Percentiles rank a stretch among this genome's conserved stretches.
These are phyloP conservation scores for Balakata baccata DNA, from an alignment of 345 rosid genomes.

Conservation along the genomic window DNA sequence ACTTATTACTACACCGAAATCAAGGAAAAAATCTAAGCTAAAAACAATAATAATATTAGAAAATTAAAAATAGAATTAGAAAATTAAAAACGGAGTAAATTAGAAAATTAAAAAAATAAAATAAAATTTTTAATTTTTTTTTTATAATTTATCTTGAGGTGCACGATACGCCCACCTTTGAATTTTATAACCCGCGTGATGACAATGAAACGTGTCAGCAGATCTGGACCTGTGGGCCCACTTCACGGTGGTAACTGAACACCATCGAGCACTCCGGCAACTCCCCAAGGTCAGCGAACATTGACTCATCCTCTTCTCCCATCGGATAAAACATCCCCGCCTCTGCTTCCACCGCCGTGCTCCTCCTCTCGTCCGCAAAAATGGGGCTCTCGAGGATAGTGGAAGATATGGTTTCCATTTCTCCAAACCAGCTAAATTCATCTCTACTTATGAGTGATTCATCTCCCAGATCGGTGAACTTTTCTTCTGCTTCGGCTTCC, in stretches of 20 bases:
- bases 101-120: conserved; percentile 2
- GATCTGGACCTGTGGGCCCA: conserved; percentile 68
- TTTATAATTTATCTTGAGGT: neutral
- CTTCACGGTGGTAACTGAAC: conserved; percentile 56
- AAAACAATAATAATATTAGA: conserved; percentile 5
- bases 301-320: conserved; percentile 67
- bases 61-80: too few relatives aligned
- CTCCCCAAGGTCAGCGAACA: conserved; percentile 96
- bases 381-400: conserved; percentile 66
- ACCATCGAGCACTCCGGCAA: conserved; percentile 91
- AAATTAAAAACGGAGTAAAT: neutral
- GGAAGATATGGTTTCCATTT: conserved; percentile 73
- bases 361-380: conserved; percentile 40
- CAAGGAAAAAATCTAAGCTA: conserved; percentile 32
- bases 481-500: conserved; percentile 42
- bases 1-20: conserved; percentile 42
- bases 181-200: conserved; percentile 11
- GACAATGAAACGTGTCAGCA: conserved; percentile 34
- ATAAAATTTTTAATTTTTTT: neutral
- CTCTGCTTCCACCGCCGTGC: conserved; percentile 30
- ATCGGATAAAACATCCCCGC: conserved; percentile 40
- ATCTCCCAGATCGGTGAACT: conserved; percentile 46
- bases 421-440: conserved; percentile 81
- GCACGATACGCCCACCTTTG: conserved; percentile 15
- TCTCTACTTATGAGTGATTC: conserved; percentile 43